Base-by-base conservation (phyloP, 2,329 filamentous ascomycete species). In the Neospermospora avenae region DNA sequence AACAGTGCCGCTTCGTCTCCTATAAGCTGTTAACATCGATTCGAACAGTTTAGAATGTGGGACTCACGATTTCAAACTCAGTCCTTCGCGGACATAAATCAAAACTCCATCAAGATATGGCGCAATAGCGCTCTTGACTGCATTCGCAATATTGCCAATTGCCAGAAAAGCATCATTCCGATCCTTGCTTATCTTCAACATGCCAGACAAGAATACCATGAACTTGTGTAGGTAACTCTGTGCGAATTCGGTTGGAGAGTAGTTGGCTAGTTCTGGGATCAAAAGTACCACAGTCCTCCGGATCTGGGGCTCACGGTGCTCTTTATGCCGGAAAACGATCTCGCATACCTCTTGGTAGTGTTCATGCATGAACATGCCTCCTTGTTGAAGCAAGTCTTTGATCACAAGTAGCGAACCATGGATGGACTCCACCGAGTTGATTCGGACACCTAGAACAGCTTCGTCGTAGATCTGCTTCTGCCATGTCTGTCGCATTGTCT, bases 301-400 rank as follows among this genome's bases (percentile, higher is more conserved):
- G 67, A 98, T 95, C 37, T 92, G 89, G 3, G 86, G 79, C 68
- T 99, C 96, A 57, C 91, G 86, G 69, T 98, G 91, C 68, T 99
- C 95, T 74, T 96, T 96, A 74, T 96, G 90, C 63, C 90, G 89
- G 66, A 93, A 87, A 37, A 97, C 90, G 64, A 95, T 93, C 64
- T 99, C 95, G 73, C 93, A 98, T 11, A 91, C 88, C 68, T 96
- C 91, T 60, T 88, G 85, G 74, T 98, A 99, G 72, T 93, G 86
- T 41, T 93, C 90, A 70, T 96, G 92, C 95, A 99, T 98, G 75
- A 96, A 99, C 93, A 99, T 99, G 68, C 92, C 93, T 56, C 95
- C 95, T 73, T 96, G 93, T 64, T 95, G 85, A 18, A 99, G 84
- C 51, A 99, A 83, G 76, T 98, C 93, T 74, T 93, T 96, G 69